Conservation (phyloP, 2,329 filamentous ascomycete species). For the Calonectria leucothoes region DNA sequence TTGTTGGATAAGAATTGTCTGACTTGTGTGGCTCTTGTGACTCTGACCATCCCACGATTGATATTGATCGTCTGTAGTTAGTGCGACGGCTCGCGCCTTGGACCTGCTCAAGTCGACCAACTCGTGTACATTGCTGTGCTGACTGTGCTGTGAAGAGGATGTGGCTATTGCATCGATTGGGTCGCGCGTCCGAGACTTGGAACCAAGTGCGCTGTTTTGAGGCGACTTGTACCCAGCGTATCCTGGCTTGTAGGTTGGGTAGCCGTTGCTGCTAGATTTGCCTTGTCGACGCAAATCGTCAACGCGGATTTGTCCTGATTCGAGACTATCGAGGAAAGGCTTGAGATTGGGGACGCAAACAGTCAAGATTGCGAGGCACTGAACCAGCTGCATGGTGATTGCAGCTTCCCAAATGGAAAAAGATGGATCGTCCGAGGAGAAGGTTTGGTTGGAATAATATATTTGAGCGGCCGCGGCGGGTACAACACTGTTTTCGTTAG, state of each 20-base stretch:
- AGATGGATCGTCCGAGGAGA: constrained; percentile 33
- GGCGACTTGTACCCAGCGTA: constrained; percentile 33
- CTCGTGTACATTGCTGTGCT: constrained; percentile 30
- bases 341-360: constrained; percentile 45
- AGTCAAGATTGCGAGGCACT: constrained; percentile 42
- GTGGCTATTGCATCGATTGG: constrained; percentile 2
- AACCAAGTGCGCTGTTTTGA: constrained; percentile 27
- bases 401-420: constrained; percentile 41
- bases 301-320: constrained; percentile 44
- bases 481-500: constrained; percentile 35
- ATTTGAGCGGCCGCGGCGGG: constrained; percentile 43
- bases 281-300: constrained; percentile 43
- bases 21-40: constrained; percentile 41
- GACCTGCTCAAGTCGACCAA: constrained; percentile 23
- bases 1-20: constrained; percentile 44
- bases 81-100: background rate
- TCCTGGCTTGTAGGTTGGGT: constrained; percentile 30
- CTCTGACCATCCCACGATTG: constrained; percentile 35
- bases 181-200: constrained; percentile 21
- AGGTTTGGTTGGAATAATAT: constrained; percentile 38
- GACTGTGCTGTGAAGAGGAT: constrained; percentile 17
- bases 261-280: constrained; percentile 31
- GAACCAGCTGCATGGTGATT: constrained; percentile 40
- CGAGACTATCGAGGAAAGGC: constrained; percentile 43
- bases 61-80: constrained; percentile 8